Conservation (phyloP, 208 protist species). For the Phytomonas francai region DNA sequence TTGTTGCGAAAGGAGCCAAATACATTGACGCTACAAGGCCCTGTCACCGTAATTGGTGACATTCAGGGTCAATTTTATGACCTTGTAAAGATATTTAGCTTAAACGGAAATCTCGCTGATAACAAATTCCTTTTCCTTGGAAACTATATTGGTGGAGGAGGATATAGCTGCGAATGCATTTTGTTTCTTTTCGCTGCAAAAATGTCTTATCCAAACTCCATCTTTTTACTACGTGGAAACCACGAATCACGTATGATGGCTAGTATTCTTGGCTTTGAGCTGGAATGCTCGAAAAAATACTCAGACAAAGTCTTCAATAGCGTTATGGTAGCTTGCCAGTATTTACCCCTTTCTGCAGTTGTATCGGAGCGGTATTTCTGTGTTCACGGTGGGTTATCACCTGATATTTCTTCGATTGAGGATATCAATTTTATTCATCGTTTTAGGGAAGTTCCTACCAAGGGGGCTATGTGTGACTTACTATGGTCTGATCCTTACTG, state of each 20-base stretch:
- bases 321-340: constrained; percentile 92
- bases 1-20: constrained; percentile 80
- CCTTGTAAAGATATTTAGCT: constrained; percentile 92
- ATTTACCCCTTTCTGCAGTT: constrained; percentile 86
- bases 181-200: constrained; percentile 94
- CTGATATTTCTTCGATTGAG: constrained; percentile 43
- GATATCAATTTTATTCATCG: constrained; percentile 92
- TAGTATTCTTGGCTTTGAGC: constrained; percentile 96
- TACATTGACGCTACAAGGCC: constrained; percentile 59
- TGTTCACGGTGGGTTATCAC: constrained; percentile 91
- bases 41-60: constrained; percentile 88
- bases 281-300: constrained; percentile 92
- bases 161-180: constrained; percentile 84
- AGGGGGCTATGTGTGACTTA: constrained; percentile 92
- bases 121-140: constrained; percentile 95
- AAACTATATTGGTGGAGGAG: constrained; percentile 95
- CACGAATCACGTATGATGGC: constrained; percentile 97
- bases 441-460: constrained; percentile 90
- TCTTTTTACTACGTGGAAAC: constrained; percentile 95
- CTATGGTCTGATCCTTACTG: constrained; percentile 93
- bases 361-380: constrained; percentile 87
- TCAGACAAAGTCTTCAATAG: constrained; percentile 75
- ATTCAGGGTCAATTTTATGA: constrained; percentile 98
- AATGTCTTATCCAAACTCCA: constrained; percentile 82
- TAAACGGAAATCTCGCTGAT: constrained; percentile 77